Percentiles rank a stretch among this genome's conserved stretches.
Conservation (phyloP, 2,329 filamentous ascomycete genomes). For the Periconia sp. region DNA sequence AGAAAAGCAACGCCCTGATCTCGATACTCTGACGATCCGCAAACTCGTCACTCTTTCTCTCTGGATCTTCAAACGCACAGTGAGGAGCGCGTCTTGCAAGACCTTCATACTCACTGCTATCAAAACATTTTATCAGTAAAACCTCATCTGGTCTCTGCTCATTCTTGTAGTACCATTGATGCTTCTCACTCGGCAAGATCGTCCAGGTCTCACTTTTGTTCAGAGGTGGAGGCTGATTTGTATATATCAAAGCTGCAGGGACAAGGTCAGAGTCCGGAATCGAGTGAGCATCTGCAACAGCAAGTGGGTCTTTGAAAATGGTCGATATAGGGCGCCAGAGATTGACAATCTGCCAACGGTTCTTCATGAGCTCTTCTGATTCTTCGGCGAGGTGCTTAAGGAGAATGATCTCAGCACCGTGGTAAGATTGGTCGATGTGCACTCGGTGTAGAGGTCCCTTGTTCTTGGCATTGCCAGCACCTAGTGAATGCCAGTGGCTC, state of each 20-base stretch:
- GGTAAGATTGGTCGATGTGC: slow-evolving; percentile 56
- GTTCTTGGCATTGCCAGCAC: slow-evolving; percentile 34
- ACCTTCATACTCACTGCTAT: slow-evolving; percentile 19
- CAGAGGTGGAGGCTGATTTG: too few species aligned
- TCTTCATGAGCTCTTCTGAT: slow-evolving; percentile 27
- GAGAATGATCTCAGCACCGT: slow-evolving; percentile 24
- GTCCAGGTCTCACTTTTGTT: slow-evolving; percentile 29
- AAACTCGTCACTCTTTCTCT: slow-evolving; percentile 17
- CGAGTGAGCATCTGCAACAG: slow-evolving; percentile 26
- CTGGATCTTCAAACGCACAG: slow-evolving; percentile 30
- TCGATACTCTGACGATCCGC: slow-evolving; percentile 35
- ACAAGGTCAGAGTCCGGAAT: slow-evolving; percentile 32
- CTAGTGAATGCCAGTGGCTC: slow-evolving; percentile 38
- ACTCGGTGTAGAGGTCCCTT: slow-evolving; percentile 55
- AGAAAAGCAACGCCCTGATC: slow-evolving; percentile 28
- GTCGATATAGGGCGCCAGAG: slow-evolving; percentile 35
- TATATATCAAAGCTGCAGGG: slow-evolving; percentile 25
- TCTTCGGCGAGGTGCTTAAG: slow-evolving; percentile 23
- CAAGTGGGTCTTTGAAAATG: slow-evolving; percentile 34
- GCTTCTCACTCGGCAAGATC: slow-evolving; percentile 23
- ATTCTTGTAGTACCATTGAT: slow-evolving; percentile 30
- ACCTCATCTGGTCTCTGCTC: slow-evolving; percentile 27
- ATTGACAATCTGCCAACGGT: slow-evolving; percentile 36
- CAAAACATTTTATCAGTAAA: slow-evolving; percentile 34
- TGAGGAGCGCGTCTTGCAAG: slow-evolving; percentile 29